phyloP scores from a whole-genome alignment of 148 eudicot species.

The Chenopodium album region DNA sequence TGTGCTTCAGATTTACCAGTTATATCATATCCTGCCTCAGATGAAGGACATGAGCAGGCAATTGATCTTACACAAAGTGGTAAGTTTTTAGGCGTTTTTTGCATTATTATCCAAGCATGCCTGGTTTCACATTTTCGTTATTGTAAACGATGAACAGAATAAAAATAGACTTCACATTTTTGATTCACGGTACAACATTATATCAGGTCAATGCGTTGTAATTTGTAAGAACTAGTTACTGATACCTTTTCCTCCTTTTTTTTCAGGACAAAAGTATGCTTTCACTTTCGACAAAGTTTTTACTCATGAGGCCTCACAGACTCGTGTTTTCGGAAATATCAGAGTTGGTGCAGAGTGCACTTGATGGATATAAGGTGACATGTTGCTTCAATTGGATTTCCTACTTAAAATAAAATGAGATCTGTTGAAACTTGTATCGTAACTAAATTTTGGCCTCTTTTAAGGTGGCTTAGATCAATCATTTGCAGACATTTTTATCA shows the following conservation, averaged over 20 bases:
- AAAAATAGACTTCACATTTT: no score
- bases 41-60: slow-evolving; percentile 57
- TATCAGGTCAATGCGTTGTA: background rate
- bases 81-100: slow-evolving; percentile 17
- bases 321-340: slow-evolving; percentile 71
- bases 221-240: background rate
- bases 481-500: background rate
- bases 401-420: background rate
- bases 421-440: no score
- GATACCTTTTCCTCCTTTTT: background rate
- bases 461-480: background rate
- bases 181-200: background rate
- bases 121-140: background rate
- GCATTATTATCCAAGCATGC: background rate
- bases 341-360: slow-evolving; percentile 80
- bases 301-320: slow-evolving; percentile 56
- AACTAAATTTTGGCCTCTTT: no score
- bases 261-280: slow-evolving; percentile 60
- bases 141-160: background rate
- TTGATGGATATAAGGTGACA: slow-evolving; percentile 79
- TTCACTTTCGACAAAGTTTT: slow-evolving; percentile 76
- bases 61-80: slow-evolving; percentile 64
- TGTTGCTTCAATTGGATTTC: background rate
- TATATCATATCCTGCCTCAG: slow-evolving; percentile 54
- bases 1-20: slow-evolving; percentile 42